A percentile compares a stretch with the other conserved stretches of the same genome.
These are phyloP conservation scores for Spathaspora girioi DNA, from an alignment of 805 yeast genomes.

Conservation along the genomic window DNA sequence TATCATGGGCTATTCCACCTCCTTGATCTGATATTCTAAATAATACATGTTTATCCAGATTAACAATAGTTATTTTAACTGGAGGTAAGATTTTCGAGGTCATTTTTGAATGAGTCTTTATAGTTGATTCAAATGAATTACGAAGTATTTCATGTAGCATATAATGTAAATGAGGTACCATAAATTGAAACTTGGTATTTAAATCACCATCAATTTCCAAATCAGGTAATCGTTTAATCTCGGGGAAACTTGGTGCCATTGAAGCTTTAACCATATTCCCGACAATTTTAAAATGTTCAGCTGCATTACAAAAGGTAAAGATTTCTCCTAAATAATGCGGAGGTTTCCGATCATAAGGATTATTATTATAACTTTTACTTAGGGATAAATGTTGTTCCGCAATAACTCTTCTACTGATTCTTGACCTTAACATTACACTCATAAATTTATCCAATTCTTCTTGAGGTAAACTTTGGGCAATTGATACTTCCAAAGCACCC, in stretches of 20 bases:
- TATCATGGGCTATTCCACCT: slow-evolving; percentile 71
- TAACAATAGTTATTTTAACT: slow-evolving; percentile 69
- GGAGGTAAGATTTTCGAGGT: slow-evolving; percentile 54
- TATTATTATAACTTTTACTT: slow-evolving; percentile 55
- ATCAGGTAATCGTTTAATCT: slow-evolving; percentile 60
- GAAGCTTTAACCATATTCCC: slow-evolving; percentile 47
- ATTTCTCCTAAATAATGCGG: slow-evolving; percentile 71
- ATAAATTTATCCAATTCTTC: slow-evolving; percentile 66
- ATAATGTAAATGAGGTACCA: slow-evolving; percentile 83
- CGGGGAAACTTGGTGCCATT: slow-evolving; percentile 52
- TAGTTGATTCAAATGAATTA: slow-evolving; percentile 81
- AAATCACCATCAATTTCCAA: slow-evolving; percentile 70
- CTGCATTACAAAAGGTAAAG: slow-evolving; percentile 73
- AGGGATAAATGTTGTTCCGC: slow-evolving; percentile 88
- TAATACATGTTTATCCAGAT: slow-evolving; percentile 61
- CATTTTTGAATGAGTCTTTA: slow-evolving; percentile 31
- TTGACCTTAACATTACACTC: slow-evolving; percentile 73
- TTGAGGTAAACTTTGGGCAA: slow-evolving; percentile 55
- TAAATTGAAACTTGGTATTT: slow-evolving; percentile 70
- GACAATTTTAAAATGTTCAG: slow-evolving; percentile 58
- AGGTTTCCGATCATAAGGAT: slow-evolving; percentile 46
- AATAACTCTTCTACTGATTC: slow-evolving; percentile 86
- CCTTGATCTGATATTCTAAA: slow-evolving; percentile 87
- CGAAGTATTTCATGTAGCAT: slow-evolving; percentile 83
- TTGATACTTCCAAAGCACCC: slow-evolving; percentile 85